Conservation (phyloP, 352 stramenopile genomes). For the Globisporangium viniferum region DNA sequence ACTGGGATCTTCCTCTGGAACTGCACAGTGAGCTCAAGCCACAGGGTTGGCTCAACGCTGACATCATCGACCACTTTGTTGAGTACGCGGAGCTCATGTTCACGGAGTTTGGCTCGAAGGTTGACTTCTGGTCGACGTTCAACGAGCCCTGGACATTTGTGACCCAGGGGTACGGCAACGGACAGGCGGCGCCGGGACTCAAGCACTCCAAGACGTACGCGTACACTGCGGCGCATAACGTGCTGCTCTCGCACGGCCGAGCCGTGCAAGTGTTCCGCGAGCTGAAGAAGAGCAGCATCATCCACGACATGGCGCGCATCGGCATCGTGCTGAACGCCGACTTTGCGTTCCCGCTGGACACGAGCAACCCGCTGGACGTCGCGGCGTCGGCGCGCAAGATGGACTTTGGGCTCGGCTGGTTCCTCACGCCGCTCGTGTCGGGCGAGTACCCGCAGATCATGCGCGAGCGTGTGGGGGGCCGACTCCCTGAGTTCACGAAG, state of each 20-base stretch:
- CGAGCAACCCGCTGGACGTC: constrained; percentile 36
- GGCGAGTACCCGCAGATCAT: constrained; percentile 93
- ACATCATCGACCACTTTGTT: constrained; percentile 87
- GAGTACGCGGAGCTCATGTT: constrained; percentile 86
- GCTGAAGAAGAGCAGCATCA: constrained; percentile 20
- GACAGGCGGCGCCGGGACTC: constrained; percentile 36
- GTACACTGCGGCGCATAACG: constrained; percentile 76
- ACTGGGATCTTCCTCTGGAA: constrained; percentile 93
- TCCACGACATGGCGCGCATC: constrained; percentile 69
- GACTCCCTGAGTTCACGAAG: constrained; percentile 86
- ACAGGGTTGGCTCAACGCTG: constrained; percentile 66
- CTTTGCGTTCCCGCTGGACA: constrained; percentile 73
- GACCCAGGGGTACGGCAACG: constrained; percentile 47
- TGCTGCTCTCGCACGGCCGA: constrained; percentile 85
- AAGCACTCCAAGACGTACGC: constrained; percentile 30
- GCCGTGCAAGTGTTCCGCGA: constrained; percentile 82
- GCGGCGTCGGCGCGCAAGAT: constrained; percentile 77
- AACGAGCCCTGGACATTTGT: constrained; percentile 90
- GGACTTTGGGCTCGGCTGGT: constrained; percentile 90
- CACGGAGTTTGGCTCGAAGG: constrained; percentile 88
- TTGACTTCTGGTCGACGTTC: constrained; percentile 93
- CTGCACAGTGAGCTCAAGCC: constrained; percentile 77
- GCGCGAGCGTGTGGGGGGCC: constrained; percentile 64
- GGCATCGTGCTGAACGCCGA: constrained; percentile 91
- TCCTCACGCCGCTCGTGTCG: constrained; percentile 83